Conservation (phyloP, 2,329 filamentous ascomycete species). For the Penicillium psychrosexuale region DNA sequence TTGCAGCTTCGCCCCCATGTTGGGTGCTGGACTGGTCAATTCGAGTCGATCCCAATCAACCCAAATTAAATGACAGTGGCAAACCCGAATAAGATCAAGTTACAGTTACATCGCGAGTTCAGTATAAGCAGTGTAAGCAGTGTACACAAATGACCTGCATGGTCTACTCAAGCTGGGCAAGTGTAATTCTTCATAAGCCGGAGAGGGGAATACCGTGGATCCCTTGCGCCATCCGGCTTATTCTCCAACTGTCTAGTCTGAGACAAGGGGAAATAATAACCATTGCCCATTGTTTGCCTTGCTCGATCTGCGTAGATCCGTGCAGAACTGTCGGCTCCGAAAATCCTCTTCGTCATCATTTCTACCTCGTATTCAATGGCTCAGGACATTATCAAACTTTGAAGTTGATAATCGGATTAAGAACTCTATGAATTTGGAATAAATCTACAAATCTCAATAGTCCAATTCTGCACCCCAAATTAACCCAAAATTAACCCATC, state of each 20-base stretch:
- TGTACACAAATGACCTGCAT: background rate
- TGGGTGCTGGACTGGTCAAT: background rate
- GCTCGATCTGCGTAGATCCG: slow-evolving; percentile 6
- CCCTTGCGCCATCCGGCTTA: slow-evolving; percentile 18
- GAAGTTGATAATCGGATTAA: background rate
- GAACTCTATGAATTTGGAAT: background rate
- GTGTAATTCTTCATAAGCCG: background rate
- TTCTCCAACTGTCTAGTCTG: slow-evolving; percentile 12
- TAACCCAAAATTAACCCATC: background rate
- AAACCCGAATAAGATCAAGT: background rate
- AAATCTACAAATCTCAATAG: background rate
- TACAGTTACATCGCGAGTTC: background rate
- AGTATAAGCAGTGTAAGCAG: background rate
- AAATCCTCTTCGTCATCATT: background rate
- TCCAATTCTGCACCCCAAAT: background rate
- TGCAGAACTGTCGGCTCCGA: background rate
- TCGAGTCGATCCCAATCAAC: background rate
- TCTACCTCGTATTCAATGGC: background rate
- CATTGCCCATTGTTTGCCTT: slow-evolving; percentile 6
- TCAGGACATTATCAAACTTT: background rate
- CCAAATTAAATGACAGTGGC: slow-evolving; percentile 1
- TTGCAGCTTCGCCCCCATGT: slow-evolving; percentile 1
- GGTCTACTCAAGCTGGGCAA: background rate
- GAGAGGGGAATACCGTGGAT: slow-evolving; percentile 13
- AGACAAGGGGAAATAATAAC: slow-evolving; percentile 13